Base-by-base conservation (phyloP, 2,329 filamentous ascomycete species). In the Blumeria graminis region DNA sequence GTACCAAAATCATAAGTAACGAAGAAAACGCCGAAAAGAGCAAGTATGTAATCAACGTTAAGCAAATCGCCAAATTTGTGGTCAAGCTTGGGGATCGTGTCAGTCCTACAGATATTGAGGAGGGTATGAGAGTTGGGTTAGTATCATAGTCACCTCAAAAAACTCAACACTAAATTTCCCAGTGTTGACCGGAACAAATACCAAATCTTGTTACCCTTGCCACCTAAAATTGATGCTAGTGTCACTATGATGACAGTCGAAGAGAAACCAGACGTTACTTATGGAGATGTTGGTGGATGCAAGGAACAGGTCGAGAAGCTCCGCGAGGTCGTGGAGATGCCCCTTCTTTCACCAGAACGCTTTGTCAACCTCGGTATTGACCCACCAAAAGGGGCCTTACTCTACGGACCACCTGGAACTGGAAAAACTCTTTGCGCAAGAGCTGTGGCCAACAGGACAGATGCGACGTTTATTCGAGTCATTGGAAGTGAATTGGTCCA, bases 201-300 rank as follows among this genome's bases (percentile, higher is more conserved):
- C 71, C 92, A 98, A 72, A 98, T 98, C 66, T 81, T 98, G 70
- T 77, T 98, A 52, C 92, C 92, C 38, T 74, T 98, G 56, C 92
- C 92, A 46, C 92, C 92, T 38, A 98, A 96, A 77, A 98, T 98
- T 73, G 92, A 98, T 67, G 90, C 92, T 56, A 94, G 86, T 63
- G 92, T 98, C 62, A 98, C 92, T 41, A 98, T 98, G 92, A 98
- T 98, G 92, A 96, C 92, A 55, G 92, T 98, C 61, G 92, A 98
- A 74, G 92, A 98, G 73, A 98, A 98, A 76, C 92, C 92, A 14
- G 92, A 98, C 69, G 92, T 98, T 60, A 98, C 92, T 60, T 98
- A 98, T 65, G 92, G 92, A 64, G 92, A 98, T 73, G 90, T 98
- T 43, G 92, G 92, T 71, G 92, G 92, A 57, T 96, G 89, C 78